Base-by-base conservation (phyloP, 441 rosid genomes). In the Euphorbia corollata region DNA sequence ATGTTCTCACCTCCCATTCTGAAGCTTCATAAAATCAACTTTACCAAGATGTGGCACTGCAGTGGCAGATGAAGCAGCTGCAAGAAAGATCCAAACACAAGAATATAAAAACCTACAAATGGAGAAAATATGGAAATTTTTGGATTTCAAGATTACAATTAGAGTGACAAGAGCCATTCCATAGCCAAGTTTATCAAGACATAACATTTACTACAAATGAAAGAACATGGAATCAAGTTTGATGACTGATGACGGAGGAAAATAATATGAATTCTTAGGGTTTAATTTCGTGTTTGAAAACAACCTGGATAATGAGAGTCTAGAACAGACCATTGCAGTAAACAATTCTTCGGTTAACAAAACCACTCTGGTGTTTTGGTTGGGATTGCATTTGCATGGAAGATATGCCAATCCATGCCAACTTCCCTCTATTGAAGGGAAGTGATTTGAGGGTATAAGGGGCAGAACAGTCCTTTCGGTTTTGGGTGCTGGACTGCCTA, bases 251-350 rank as follows among this genome's bases (percentile, higher is more conserved):
- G 57, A 51, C 38, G 13, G 18, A 64, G 65, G 56, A 60, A 68
- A 50, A 36, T 8, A 20, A 2, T 15, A 48, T 5, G 20, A 58
- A 39, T 59, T 57, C 39, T 13, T 47, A 59, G 63, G 32, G 38
- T 51, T 72, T 48, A 62, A 70, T 12, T 30, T 67, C 71, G 65
- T 63, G 65, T 71, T 69, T 75, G 64, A 80, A 71, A 60, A 83
- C 80, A 79, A 79, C 80, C 85, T 76, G 80, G 71, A 71, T 67
- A 79, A 48, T 71, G 80, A 85, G 91, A 83, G 80, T 85, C 87
- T 83, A 87, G 92, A 84, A 88, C 99, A 74, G 99, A 94, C 98
- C 97, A 70, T 90, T 83, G 92, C 96, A 91, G 86, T 70, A 82
- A 82, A 91, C 64, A 71, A 75, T 69, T 75, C 76, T 72, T 73